These are phyloP conservation scores for Pilatotrama ljubarskyi DNA, from an alignment of 768 basidiomycete species.

Conservation along the genomic window DNA sequence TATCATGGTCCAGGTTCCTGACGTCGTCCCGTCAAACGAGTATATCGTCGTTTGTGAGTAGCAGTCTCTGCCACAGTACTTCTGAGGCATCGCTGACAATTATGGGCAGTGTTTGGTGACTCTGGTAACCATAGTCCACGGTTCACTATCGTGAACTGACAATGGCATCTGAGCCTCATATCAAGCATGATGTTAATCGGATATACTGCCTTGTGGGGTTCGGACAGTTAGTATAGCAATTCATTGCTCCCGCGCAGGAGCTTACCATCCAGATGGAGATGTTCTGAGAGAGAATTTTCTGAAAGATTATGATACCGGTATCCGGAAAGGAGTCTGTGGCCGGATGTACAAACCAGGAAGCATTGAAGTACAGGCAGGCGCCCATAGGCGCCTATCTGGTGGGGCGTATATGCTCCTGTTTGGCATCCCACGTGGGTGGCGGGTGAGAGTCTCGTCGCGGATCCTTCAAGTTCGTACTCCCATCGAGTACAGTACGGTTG, in stretches of 20 bases:
- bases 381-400: too few species aligned
- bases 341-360: too few species aligned
- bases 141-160: conserved; percentile 52
- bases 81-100: neutral
- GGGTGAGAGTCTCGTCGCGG: neutral
- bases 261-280: too few species aligned
- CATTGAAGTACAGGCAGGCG: too few species aligned
- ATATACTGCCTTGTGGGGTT: neutral
- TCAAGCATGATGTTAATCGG: neutral
- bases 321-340: too few species aligned
- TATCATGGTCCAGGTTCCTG: conserved; percentile 54
- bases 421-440: too few species aligned
- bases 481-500: neutral
- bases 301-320: too few species aligned
- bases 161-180: neutral
- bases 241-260: too few species aligned
- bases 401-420: too few species aligned
- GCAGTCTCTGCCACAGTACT: neutral
- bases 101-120: conserved; percentile 58
- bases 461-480: neutral
- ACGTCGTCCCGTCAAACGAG: conserved; percentile 42
- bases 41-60: conserved; percentile 68
- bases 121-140: conserved; percentile 61
- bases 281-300: too few species aligned
- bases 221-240: neutral